Base-by-base conservation (phyloP, 176 grass and related monocot species). In the Aegilops longissima region DNA sequence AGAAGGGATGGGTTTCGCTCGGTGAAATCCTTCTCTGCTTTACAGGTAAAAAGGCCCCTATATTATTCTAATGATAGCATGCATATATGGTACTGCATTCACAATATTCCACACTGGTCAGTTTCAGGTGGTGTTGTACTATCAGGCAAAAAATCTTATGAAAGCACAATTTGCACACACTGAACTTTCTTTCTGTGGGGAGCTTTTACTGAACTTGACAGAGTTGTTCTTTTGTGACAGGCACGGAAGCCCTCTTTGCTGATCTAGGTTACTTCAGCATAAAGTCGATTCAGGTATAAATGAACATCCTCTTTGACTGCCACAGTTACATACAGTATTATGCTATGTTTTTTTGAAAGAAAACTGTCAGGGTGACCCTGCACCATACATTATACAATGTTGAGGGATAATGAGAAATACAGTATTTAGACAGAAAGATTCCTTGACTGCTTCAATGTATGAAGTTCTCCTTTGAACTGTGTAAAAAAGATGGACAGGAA, bases 251-350 rank as follows among this genome's bases (percentile, higher is more conserved):
- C 29, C 84, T 95, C 12, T 95, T 90, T 87, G 93, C 93, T 71
- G 90, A 92, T 85, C 52, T 95, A n/a, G 93, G 93, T 21, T 89
- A 95, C 83, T 95, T 95, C 86, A 92, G 81, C 18, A 78, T 92
- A 67, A 95, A 69, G 73, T 89, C 93, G 4, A 89, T 95, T 73
- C 90, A 92, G 90, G 90, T 95, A 88, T 95, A 88, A 14, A 16
- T 4, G 18, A 69, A 18, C 6, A 35, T 35, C 31, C 8, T 69
- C 14, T 35, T 4, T 34, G 3, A 69, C 14, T 8, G 63, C 63
- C 49, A 6, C 12, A 16, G 6, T 31, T 66, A 66, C 13, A 31
- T 5, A 27, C 27, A 27, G 27, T 27, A 45, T 44, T 16, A 16
- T 74, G 5, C 13, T 6, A 54, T 54, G 1, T 56, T 1, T 54